phyloP scores from a whole-genome alignment of 768 basidiomycete species.

The Dioszegia crocea region DNA sequence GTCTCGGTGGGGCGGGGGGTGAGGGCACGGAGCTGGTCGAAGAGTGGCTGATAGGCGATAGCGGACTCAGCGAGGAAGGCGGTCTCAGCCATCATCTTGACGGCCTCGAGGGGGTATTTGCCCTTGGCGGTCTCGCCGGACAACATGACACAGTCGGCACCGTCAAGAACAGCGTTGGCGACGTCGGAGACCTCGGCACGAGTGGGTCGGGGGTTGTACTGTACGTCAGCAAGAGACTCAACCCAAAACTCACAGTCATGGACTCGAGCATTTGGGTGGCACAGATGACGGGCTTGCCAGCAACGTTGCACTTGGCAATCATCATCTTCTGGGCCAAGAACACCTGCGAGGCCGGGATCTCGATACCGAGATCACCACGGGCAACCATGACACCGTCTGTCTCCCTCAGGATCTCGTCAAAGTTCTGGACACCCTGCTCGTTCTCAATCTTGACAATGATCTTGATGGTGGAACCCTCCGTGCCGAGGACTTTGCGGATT shows the following conservation, averaged over 20 bases:
- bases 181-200: conserved; percentile 99
- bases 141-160: conserved; percentile 98
- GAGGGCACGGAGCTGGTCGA: conserved; percentile 75
- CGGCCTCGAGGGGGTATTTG: conserved; percentile 89
- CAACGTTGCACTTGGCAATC: conserved; percentile 98
- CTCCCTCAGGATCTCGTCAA: conserved; percentile 93
- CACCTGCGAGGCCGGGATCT: conserved; percentile 98
- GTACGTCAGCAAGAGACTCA: conserved; percentile 14
- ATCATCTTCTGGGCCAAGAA: conserved; percentile 99
- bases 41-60: conserved; percentile 90
- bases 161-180: conserved; percentile 97
- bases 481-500: conserved; percentile 87
- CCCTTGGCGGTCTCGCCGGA: conserved; percentile 99
- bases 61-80: conserved; percentile 93
- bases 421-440: conserved; percentile 97
- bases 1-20: conserved; percentile 87
- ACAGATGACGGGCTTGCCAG: conserved; percentile 95
- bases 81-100: conserved; percentile 99
- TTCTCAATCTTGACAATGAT: conserved; percentile 99
- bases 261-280: conserved; percentile 99
- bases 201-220: conserved; percentile 96
- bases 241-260: conserved; percentile 67
- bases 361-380: conserved; percentile 97
- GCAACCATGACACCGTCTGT: conserved; percentile 99
- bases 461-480: conserved; percentile 92